Evolutionary conservation across 2,329 filamentous ascomycete genomes (phyloP).

Genomic region (Arthrobotrys musiformis): DNA sequence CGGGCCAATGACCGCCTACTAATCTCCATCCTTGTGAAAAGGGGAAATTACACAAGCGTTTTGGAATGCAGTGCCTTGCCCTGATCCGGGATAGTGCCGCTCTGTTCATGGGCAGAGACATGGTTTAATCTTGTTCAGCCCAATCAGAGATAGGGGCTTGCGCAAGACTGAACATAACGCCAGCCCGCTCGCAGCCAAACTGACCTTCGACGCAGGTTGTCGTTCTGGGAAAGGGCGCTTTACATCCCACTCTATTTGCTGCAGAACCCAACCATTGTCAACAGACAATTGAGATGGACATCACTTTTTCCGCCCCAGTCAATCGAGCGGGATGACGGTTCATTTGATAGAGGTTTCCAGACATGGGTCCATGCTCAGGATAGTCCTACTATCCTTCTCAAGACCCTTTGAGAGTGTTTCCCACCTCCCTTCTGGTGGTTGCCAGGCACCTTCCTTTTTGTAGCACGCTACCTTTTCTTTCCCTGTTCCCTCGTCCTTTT

Average conservation of each 20-base stretch:
- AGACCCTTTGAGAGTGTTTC: conserved; percentile 44
- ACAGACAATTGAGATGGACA: conserved; percentile 40
- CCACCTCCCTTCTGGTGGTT: conserved; percentile 30
- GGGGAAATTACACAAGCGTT: conserved; percentile 51
- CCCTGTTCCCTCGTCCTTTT: conserved; percentile 42
- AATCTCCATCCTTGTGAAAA: conserved; percentile 49
- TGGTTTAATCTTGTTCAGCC: conserved; percentile 37
- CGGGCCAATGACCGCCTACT: conserved; percentile 35
- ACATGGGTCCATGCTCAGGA: conserved; percentile 43
- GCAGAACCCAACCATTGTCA: conserved; percentile 47
- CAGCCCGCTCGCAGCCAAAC: conserved; percentile 24
- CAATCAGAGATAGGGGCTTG: conserved; percentile 55
- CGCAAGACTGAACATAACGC: conserved; percentile 40
- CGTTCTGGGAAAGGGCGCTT: conserved; percentile 28
- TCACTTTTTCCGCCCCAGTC: conserved; percentile 47
- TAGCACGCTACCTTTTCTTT: conserved; percentile 37
- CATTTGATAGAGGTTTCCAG: conserved; percentile 54
- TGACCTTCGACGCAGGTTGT: conserved; percentile 28
- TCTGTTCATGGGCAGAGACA: conserved; percentile 39
- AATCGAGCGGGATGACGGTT: conserved; percentile 52
- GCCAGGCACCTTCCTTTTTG: conserved; percentile 49
- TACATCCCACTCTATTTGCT: conserved; percentile 48
- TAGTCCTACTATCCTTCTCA: conserved; percentile 30
- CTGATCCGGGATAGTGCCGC: conserved; percentile 41
- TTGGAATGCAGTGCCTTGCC: conserved; percentile 54